Evolutionary conservation across 129 eudicot genomes (phyloP).

Genomic region (Logfia minima): DNA sequence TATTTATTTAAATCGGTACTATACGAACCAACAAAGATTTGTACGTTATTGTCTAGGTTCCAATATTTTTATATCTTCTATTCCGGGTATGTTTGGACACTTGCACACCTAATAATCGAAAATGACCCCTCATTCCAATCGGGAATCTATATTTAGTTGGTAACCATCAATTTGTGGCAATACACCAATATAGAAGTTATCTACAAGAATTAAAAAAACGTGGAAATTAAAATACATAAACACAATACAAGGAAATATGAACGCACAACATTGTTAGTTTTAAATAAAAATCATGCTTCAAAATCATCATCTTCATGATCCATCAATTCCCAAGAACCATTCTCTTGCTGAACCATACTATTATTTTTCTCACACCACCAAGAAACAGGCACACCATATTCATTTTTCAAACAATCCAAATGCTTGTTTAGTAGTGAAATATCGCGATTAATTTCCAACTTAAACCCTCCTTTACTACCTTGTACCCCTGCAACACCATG

Average conservation of each 20-base stretch:
- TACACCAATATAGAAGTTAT: too few relatives aligned
- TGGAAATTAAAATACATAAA: background rate
- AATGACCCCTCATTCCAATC: background rate
- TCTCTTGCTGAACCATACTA: constrained; percentile 84
- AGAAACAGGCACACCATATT: constrained; percentile 50
- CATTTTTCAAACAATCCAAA: constrained; percentile 63
- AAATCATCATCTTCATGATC: constrained; percentile 64
- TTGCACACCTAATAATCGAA: background rate
- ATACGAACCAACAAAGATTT: too few relatives aligned
- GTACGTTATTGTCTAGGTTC: too few relatives aligned
- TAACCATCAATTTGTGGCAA: too few relatives aligned
- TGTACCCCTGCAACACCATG: constrained; percentile 95
- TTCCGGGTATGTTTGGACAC: background rate
- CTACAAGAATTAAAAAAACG: background rate
- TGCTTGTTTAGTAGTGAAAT: constrained; percentile 64
- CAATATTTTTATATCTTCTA: too few relatives aligned
- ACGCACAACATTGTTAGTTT: background rate
- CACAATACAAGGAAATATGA: background rate
- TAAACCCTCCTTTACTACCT: constrained; percentile 62
- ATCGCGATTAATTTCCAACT: constrained; percentile 55
- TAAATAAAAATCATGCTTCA: background rate
- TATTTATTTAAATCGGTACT: too few relatives aligned
- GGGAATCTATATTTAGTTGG: background rate
- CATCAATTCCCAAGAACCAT: constrained; percentile 85
- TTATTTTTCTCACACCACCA: constrained; percentile 85